Conservation (phyloP, 2,329 filamentous ascomycete genomes). For the Ascochyta rabiei region DNA sequence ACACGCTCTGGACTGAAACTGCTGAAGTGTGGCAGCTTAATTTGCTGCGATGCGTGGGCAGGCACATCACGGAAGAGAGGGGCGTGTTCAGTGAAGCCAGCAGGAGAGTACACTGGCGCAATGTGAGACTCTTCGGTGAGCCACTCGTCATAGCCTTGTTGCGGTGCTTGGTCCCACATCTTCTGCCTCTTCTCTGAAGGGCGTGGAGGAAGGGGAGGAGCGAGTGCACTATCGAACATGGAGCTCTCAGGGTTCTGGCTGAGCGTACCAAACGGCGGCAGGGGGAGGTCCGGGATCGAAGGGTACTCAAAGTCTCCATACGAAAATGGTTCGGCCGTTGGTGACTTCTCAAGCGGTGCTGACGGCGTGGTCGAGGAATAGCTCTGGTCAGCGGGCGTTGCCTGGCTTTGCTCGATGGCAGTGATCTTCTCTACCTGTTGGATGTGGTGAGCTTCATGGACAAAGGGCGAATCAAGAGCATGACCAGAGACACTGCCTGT, state of each 20-base stretch:
- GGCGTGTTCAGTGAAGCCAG: background rate
- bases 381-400: background rate
- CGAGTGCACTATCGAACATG: background rate
- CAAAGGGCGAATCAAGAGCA: background rate
- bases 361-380: background rate
- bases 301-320: background rate
- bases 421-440: background rate
- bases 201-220: constrained; percentile 27
- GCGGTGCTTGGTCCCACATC: background rate
- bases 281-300: background rate
- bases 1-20: background rate
- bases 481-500: background rate
- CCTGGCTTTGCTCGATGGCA: background rate
- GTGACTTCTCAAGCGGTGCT: background rate
- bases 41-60: background rate
- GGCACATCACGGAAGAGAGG: background rate
- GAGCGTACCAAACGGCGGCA: background rate
- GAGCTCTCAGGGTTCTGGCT: background rate
- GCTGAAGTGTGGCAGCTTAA: background rate
- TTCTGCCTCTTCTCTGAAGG: constrained; percentile 14
- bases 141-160: background rate
- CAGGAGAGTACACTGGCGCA: background rate
- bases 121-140: background rate
- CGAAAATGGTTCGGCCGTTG: background rate
- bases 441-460: background rate